Percentiles rank a stretch among this genome's conserved stretches.
These are phyloP conservation scores for Kodamaea neixiangensis DNA, from an alignment of 805 yeast genomes.

Conservation along the genomic window DNA sequence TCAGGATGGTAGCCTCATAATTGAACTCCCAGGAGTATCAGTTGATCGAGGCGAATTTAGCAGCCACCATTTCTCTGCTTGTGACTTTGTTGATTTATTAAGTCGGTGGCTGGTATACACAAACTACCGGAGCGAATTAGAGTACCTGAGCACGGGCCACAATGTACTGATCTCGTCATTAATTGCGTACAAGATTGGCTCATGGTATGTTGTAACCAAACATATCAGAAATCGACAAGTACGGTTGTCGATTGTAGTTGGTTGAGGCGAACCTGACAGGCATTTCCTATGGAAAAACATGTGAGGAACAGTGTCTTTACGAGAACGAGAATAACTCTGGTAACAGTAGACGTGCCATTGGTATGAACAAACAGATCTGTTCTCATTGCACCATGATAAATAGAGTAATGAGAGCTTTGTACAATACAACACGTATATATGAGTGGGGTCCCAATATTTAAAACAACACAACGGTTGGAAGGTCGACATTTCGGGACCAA, in stretches of 20 bases:
- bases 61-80: background rate
- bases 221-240: no score
- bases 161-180: background rate
- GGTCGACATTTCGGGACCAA: background rate
- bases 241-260: no score
- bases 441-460: background rate
- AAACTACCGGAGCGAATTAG: background rate
- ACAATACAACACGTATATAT: background rate
- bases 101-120: background rate
- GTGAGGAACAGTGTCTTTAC: no score
- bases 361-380: no score
- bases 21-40: no score
- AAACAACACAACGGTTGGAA: background rate
- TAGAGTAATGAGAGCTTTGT: background rate
- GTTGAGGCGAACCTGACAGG: no score
- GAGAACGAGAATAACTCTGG: no score
- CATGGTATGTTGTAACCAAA: background rate
- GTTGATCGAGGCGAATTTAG: no score
- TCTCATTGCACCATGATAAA: background rate
- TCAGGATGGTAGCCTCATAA: no score
- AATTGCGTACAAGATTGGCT: background rate
- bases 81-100: background rate
- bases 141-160: background rate
- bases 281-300: no score
- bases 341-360: no score